Conservation (phyloP, 1,139 yeast genomes). For the Candida sp. region DNA sequence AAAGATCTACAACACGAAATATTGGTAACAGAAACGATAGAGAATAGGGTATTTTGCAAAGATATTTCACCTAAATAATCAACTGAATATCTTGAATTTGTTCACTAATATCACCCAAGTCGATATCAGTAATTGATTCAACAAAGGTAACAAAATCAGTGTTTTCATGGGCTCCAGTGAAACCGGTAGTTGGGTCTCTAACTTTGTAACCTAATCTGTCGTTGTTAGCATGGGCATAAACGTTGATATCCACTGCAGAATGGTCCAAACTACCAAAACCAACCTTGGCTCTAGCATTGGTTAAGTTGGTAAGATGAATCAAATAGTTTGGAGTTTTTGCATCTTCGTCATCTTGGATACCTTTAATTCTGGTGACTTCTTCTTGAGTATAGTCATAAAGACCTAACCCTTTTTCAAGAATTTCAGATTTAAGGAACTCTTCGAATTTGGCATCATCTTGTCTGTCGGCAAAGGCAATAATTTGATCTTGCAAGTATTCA, state of each 20-base stretch:
- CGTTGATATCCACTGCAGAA: conserved; percentile 85
- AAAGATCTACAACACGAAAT: not conserved
- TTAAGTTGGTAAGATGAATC: conserved; percentile 49
- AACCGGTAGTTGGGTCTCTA: conserved; percentile 24
- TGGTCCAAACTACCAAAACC: conserved; percentile 94
- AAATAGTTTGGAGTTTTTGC: conserved; percentile 4
- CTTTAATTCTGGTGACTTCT: conserved; percentile 38
- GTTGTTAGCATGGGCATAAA: conserved; percentile 67
- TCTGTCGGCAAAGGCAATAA: conserved; percentile 19
- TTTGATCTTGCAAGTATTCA: conserved; percentile 50
- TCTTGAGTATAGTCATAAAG: conserved; percentile 48
- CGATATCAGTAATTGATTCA: conserved; percentile 54
- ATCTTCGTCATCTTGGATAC: conserved; percentile 6
- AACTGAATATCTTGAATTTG: conserved; percentile 29
- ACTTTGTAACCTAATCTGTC: conserved; percentile 36
- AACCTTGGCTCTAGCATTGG: conserved; percentile 66
- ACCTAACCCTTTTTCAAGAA: conserved; percentile 58
- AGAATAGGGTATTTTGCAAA: too few relatives aligned
- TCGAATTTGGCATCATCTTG: conserved; percentile 26
- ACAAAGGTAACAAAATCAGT: conserved; percentile 75
- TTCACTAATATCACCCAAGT: conserved; percentile 51
- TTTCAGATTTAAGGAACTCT: conserved; percentile 42
- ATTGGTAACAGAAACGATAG: too few relatives aligned
- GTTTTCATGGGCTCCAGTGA: conserved; percentile 81
- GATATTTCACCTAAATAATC: not conserved